Base-by-base conservation (phyloP, 129 eudicot genomes). In the Artemisia argyi region DNA sequence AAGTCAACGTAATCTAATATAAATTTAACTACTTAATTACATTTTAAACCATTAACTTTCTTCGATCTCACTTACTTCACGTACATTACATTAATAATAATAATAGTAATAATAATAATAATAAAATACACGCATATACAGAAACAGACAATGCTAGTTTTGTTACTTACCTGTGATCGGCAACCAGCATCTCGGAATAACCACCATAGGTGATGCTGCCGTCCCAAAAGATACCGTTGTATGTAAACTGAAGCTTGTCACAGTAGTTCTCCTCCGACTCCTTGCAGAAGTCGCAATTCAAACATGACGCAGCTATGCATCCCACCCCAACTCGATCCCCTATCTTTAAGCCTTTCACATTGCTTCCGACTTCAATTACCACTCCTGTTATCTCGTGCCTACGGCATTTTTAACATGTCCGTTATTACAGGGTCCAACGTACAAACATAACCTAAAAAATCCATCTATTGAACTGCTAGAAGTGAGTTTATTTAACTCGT, bases 131-230 rank as follows among this genome's bases (percentile, higher is more conserved):
- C 39, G n/a, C 11, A 9, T 1, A 7, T 2, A 58, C 18, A 13
- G 22, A 62, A 30, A 51, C 16, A 67, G 5, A 68, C 26, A 68
- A 52, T 5, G 6, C 12, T 10, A 50, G 42, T 56, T 22, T 20
- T 64, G 30, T 62, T 14, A 61, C n/a, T 11, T 82, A 94, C 98
- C 98, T 78, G 46, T 90, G 88, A 70, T 94, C 97, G 1, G 94
- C 85, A 7, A 95, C 95, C 3, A 88, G 61, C 85, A 86, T 81
- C 54, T 82, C 76, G 9, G 99, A 95, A 79, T 90, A 95, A 78
- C 99, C 99, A 5, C 99, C 99, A 35, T 90, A 88, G 39, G 99
- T 95, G 74, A 95, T 88, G 81, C 88, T 88, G 7, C 99, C 97
- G 56, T 95, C 99, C 97, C 97, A 90, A 76, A 90, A 90, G 24